Conservation (phyloP, 2,329 filamentous ascomycete genomes). For the Emericellopsis cladophorae region DNA sequence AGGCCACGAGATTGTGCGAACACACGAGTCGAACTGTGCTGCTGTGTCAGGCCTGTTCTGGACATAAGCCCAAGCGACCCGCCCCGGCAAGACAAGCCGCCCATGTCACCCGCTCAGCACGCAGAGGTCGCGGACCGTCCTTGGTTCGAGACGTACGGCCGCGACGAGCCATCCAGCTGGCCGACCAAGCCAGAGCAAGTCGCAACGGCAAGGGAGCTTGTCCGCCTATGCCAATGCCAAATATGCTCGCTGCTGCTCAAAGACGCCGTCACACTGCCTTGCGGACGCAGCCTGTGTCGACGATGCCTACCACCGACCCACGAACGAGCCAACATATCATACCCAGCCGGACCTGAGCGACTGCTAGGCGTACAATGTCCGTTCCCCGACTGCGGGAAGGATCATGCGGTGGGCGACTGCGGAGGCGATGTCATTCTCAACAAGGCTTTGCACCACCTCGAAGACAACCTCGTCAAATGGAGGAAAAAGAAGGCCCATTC, state of each 20-base stretch:
- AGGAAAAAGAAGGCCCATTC: neutral
- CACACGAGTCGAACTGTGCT: neutral
- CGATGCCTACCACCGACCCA: conserved; percentile 58
- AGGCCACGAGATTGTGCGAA: too few relatives aligned
- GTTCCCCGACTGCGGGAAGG: conserved; percentile 48
- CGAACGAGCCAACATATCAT: conserved; percentile 58
- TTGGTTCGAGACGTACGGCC: conserved; percentile 1
- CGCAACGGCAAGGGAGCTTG: conserved; percentile 14
- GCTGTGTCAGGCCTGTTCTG: neutral
- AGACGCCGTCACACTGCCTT: conserved; percentile 65
- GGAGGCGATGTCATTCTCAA: conserved; percentile 62
- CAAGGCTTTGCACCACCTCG: conserved; percentile 54
- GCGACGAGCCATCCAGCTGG: neutral
- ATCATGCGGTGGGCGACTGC: conserved; percentile 70
- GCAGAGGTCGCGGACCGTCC: conserved; percentile 8
- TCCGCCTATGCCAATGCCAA: conserved; percentile 68
- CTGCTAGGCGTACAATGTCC: conserved; percentile 64
- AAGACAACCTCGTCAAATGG: conserved; percentile 31
- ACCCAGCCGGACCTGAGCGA: conserved; percentile 56
- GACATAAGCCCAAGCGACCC: neutral
- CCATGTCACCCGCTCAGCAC: conserved; percentile 10
- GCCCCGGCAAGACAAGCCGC: conserved; percentile 1
- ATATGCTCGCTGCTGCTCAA: conserved; percentile 57
- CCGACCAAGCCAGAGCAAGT: conserved; percentile 2
- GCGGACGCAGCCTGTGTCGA: conserved; percentile 67